These are phyloP conservation scores for Haberlea rhodopensis DNA, from an alignment of 257 asterid genomes.

Conservation along the genomic window DNA sequence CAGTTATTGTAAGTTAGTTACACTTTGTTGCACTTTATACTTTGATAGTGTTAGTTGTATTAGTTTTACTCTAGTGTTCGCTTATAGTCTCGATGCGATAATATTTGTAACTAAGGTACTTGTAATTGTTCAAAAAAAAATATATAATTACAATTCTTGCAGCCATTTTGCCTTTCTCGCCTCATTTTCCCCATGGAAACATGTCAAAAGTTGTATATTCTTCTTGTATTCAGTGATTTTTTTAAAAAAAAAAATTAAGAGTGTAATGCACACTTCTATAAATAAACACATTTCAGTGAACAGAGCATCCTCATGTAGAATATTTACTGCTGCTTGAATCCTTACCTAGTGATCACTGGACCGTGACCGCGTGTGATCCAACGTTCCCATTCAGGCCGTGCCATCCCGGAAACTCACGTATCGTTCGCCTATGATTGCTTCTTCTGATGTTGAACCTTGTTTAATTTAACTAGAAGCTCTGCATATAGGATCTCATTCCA, in stretches of 20 bases:
- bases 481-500: slow-evolving; percentile 76
- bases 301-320: background rate
- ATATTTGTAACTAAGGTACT: no score
- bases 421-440: slow-evolving; percentile 23
- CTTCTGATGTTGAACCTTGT: slow-evolving; percentile 15
- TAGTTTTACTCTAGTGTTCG: no score
- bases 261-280: background rate
- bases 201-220: background rate
- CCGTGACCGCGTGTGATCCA: background rate
- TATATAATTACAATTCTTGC: background rate
- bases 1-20: no score
- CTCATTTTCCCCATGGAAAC: background rate
- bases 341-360: background rate
- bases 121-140: no score
- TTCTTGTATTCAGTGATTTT: no score
- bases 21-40: no score
- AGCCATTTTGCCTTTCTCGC: background rate
- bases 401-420: slow-evolving; percentile 11
- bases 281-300: background rate
- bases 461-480: slow-evolving; percentile 40
- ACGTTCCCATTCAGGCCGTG: background rate
- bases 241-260: background rate
- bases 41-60: no score
- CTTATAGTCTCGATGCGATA: no score
- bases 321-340: background rate